These are phyloP conservation scores for Solanum bulbocastanum DNA, from an alignment of 257 asterid species.

Conservation along the genomic window DNA sequence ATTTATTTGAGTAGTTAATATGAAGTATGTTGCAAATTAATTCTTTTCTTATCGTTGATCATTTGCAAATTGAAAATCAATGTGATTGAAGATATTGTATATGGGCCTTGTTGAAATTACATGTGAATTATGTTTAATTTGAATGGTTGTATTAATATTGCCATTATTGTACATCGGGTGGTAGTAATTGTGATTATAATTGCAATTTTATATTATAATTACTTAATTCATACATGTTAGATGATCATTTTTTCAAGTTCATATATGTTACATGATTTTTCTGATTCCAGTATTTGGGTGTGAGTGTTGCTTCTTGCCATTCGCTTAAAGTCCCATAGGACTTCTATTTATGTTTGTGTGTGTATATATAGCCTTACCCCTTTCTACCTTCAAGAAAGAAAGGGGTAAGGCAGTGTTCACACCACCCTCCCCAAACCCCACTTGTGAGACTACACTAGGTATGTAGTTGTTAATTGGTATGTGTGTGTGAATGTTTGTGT, in stretches of 20 bases:
- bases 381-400: background rate
- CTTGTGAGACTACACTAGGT: background rate
- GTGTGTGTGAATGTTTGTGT: background rate
- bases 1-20: background rate
- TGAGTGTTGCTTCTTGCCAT: background rate
- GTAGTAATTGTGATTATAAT: background rate
- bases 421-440: background rate
- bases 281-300: background rate
- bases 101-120: background rate
- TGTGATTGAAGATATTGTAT: background rate
- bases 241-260: background rate
- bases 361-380: background rate
- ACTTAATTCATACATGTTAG: background rate
- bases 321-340: too few species aligned
- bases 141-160: background rate
- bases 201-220: background rate
- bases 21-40: background rate
- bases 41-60: background rate
- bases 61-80: background rate
- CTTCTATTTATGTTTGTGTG: too few species aligned
- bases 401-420: background rate
- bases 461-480: background rate
- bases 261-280: background rate
- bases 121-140: background rate
- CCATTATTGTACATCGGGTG: background rate